A percentile compares a stretch with the other conserved stretches of the same genome.
phyloP scores from a whole-genome alignment of 2,329 filamentous ascomycete genomes.

The Neonectria faginata region DNA sequence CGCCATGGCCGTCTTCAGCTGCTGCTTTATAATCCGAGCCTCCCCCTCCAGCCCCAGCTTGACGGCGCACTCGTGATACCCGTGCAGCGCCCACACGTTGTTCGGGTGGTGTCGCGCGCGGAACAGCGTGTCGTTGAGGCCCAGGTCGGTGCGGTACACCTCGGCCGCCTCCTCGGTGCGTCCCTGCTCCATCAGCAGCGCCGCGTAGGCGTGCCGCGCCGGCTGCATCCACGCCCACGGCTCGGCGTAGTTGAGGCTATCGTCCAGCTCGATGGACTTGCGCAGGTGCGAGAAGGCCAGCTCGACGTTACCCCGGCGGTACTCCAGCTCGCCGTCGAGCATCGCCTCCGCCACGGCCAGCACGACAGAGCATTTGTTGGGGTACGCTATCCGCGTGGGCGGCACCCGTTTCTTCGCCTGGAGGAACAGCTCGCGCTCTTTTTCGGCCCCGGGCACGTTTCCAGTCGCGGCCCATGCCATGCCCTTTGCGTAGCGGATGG shows the following conservation, averaged over 20 bases:
- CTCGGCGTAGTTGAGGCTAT: constrained; percentile 74
- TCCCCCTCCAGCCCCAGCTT: constrained; percentile 58
- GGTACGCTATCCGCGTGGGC: constrained; percentile 70
- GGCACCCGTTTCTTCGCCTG: constrained; percentile 64
- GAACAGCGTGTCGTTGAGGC: constrained; percentile 67
- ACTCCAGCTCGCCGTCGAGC: constrained; percentile 78
- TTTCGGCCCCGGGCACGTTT: constrained; percentile 62
- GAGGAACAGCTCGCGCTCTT: constrained; percentile 62
- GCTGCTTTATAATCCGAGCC: constrained; percentile 51
- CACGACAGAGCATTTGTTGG: constrained; percentile 73
- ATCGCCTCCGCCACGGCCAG: constrained; percentile 71
- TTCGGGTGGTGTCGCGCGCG: constrained; percentile 73
- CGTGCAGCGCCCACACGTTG: constrained; percentile 80
- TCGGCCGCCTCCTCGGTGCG: constrained; percentile 63
- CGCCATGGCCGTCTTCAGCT: constrained; percentile 64
- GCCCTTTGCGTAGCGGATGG: constrained; percentile 75
- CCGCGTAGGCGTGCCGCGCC: constrained; percentile 74
- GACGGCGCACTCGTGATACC: constrained; percentile 75
- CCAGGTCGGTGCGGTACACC: constrained; percentile 70
- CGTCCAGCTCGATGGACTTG: constrained; percentile 67
- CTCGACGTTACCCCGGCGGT: constrained; percentile 69
- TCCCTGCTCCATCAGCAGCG: constrained; percentile 74
- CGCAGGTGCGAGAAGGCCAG: constrained; percentile 68
- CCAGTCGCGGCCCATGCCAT: constrained; percentile 72
- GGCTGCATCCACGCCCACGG: constrained; percentile 84